Evolutionary conservation across 2,329 filamentous ascomycete species (phyloP), one percentile per base, ranked within the genome.

Genomic region (Nannizzia gypsea): DNA sequence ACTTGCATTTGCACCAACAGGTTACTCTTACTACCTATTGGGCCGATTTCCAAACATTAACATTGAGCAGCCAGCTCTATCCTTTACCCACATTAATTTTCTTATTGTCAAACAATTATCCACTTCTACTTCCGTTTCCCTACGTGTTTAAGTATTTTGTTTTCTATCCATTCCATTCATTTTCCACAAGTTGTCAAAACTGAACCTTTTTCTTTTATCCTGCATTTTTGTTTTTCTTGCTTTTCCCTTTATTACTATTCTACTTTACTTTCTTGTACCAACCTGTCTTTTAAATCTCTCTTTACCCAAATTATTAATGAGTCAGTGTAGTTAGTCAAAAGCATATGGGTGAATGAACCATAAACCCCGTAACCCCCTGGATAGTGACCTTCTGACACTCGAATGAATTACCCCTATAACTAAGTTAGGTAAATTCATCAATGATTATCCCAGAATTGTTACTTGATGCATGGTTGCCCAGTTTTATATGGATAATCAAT

Each of bases 201-300:
- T 54, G 50, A n/a, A 34, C 9, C 31, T 26, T 34, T 34, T n/a
- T 54, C 5, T 17, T 17, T 9, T 34, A 13, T 28, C 24, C 6
- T 24, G n/a, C 9, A 20, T 50, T 48, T 11, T 48, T 17, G n/a
- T n/a, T n/a, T n/a, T n/a, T n/a, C n/a, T n/a, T n/a, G n/a, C n/a
- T 50, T 3, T 20, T 26, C 8, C n/a, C n/a, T 48, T 17, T 50
- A 2, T 22, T 26, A 5, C 6, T 28, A 17, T 34, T 54, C 28
- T 54, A 17, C 26, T 52, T 36, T 36, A 36, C 31, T 36, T 52
- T 54, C 50, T 54, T 54, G 50, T 54, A 54, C 50, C 24, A 54
- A 54, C 50, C 26, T 17, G 34, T 54, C n/a, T 34, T n/a, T 54
- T 20, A 50, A 24, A 13, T 34, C 34, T 54, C 31, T 54, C 15